Base-by-base conservation (phyloP, 208 protist species). In the Acanthamoeba sp. region DNA sequence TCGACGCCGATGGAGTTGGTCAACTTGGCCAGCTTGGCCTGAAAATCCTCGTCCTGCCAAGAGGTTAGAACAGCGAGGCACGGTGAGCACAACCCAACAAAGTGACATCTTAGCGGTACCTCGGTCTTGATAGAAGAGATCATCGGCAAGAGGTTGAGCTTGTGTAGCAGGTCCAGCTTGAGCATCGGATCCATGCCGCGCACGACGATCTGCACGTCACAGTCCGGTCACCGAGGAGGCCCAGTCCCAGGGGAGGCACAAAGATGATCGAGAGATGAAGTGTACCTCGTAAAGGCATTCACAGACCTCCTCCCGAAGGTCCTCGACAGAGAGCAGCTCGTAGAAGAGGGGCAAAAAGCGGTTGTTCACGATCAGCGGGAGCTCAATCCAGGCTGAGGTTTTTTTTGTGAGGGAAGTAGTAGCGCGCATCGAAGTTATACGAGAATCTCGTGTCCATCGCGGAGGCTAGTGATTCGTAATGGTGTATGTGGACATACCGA, bases 311-410 rank as follows among this genome's bases (percentile, higher is more conserved):
- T 94, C 93, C 1, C 95, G 59, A 4, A 96, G 42, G 24, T 52
- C 3, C n/a, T 88, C 80, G 20, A 22, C 14, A 57, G 42, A 64
- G 29, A 96, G 82, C n/a, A 94, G 64, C 27, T 95, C 89, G 36
- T 84, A 96, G 84, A 96, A 96, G 12, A 96, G 38, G 57, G 84
- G 95, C 2, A 96, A 80, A 29, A 96, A 96, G 45, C 69, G 57
- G 64, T 96, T 90, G n/a, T 96, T 96, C 22, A 96, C 95, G 76
- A 96, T 94, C 22, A 96, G 85, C 66, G 85, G 42, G 16, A 96
- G 91, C 42, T 96, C 95, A 45, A 96, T 96, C 95, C 95, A 96
- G n/a, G 93, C 94, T 84, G 57, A 7, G 5, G 57, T 29, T 14
- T 64, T 36, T 42, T 20, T 38, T 93, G 24, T 87, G n/a, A n/a